A percentile compares a stretch with the other conserved stretches of the same genome.
phyloP scores from a whole-genome alignment of 179 eudicot species.

The Spinacia oleracea region DNA sequence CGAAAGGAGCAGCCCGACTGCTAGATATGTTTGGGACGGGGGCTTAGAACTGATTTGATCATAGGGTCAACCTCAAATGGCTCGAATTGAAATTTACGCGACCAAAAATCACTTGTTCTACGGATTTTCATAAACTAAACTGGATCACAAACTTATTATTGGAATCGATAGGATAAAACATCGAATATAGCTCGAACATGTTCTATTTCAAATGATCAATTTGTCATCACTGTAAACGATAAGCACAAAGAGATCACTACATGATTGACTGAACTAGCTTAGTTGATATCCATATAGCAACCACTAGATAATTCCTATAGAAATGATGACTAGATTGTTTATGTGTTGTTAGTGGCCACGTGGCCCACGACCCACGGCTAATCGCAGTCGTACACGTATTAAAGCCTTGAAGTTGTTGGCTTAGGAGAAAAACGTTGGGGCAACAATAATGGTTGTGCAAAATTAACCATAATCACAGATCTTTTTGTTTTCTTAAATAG shows the following conservation, averaged over 20 bases:
- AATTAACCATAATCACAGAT: neutral
- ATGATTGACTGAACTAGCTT: too few relatives aligned
- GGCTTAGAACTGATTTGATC: neutral
- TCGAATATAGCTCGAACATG: too few relatives aligned
- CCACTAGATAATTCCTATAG: neutral
- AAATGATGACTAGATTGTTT: neutral
- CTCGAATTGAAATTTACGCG: neutral
- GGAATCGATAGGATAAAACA: too few relatives aligned
- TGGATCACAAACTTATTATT: too few relatives aligned
- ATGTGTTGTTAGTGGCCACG: slow-evolving; percentile 5
- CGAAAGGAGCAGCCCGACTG: neutral
- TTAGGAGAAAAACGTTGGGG: neutral
- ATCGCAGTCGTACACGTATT: slow-evolving; percentile 12
- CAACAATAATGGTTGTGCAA: neutral
- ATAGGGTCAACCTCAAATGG: neutral
- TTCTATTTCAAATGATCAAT: too few relatives aligned
- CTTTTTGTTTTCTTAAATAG: neutral
- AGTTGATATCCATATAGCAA: too few relatives aligned
- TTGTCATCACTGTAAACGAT: too few relatives aligned
- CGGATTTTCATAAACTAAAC: too few relatives aligned
- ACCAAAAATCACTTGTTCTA: too few relatives aligned
- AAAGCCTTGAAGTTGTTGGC: neutral
- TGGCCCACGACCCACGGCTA: too few relatives aligned
- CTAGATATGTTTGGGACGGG: too few relatives aligned
- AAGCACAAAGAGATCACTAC: too few relatives aligned